Percentiles rank a stretch among this genome's conserved stretches.
Evolutionary conservation across 306 rosid genomes (phyloP).

Genomic region (Citrullus amarus): DNA sequence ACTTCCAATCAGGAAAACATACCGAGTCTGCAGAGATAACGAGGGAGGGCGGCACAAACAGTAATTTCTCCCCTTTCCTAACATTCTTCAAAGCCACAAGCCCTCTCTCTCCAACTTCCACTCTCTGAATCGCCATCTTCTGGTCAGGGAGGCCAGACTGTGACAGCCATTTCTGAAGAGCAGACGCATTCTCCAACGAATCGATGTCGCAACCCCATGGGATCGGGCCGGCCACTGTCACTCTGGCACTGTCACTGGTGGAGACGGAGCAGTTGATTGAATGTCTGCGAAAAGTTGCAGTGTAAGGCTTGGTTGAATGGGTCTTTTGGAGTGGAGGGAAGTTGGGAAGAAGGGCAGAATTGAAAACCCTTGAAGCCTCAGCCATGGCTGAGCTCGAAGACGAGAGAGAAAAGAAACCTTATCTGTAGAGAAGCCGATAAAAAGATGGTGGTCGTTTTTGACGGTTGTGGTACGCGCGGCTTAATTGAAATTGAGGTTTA

Average conservation of each 20-base stretch:
- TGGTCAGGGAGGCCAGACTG: conserved; percentile 73
- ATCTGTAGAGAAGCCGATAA: conserved; percentile 20
- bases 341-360: conserved; percentile 25
- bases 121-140: conserved; percentile 78
- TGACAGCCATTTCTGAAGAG: conserved; percentile 66
- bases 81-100: conserved; percentile 81
- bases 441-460: not conserved
- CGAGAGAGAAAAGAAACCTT: conserved; percentile 25
- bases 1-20: conserved; percentile 4
- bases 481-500: not conserved
- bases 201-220: conserved; percentile 93
- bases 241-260: conserved; percentile 21
- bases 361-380: conserved; percentile 40
- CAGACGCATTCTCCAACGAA: conserved; percentile 66
- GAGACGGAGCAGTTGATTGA: conserved; percentile 44
- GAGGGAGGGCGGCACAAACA: conserved; percentile 78
- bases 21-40: conserved; percentile 70
- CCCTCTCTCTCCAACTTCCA: conserved; percentile 85
- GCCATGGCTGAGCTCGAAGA: conserved; percentile 36
- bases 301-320: conserved; percentile 12
- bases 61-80: conserved; percentile 84
- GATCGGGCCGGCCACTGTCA: conserved; percentile 16
- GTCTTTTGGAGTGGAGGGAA: conserved; percentile 24
- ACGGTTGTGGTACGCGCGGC: not conserved
- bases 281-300: conserved; percentile 17